Percentiles rank a stretch among this genome's conserved stretches.
These are phyloP conservation scores for Xylogone sp. DNA, from an alignment of 2,329 filamentous ascomycete genomes.

Conservation along the genomic window DNA sequence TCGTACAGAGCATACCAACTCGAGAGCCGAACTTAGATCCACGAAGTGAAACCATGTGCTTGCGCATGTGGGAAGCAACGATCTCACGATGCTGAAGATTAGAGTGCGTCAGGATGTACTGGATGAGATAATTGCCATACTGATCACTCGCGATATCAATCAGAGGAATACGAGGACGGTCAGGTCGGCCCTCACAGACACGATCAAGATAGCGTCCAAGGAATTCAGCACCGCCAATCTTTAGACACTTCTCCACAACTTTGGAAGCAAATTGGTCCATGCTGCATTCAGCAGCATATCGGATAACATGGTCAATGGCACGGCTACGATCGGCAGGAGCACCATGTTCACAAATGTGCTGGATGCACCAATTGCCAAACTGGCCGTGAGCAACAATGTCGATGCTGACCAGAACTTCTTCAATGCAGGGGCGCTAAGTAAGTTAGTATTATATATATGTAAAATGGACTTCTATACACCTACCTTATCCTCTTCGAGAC, in stretches of 20 bases:
- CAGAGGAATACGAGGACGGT: constrained; percentile 91
- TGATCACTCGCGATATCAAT: constrained; percentile 99
- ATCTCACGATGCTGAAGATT: constrained; percentile 85
- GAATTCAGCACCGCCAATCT: constrained; percentile 90
- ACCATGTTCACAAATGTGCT: constrained; percentile 97
- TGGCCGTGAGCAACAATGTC: constrained; percentile 96
- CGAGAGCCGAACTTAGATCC: constrained; percentile 98
- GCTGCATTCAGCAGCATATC: constrained; percentile 91
- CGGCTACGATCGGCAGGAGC: constrained; percentile 85
- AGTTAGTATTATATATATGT: constrained; percentile 13
- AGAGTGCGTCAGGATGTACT: constrained; percentile 92
- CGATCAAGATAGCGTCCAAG: constrained; percentile 88
- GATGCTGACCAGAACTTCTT: constrained; percentile 92
- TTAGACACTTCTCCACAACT: constrained; percentile 97
- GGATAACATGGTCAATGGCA: constrained; percentile 92
- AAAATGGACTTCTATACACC: constrained; percentile 23
- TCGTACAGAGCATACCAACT: constrained; percentile 98
- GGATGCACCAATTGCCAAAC: constrained; percentile 99
- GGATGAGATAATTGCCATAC: constrained; percentile 97
- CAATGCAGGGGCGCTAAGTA: constrained; percentile 84
- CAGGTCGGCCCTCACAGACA: constrained; percentile 85
- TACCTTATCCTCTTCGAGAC: constrained; percentile 97
- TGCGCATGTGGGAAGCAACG: constrained; percentile 90
- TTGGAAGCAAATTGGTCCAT: constrained; percentile 99
- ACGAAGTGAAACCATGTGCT: constrained; percentile 98